Evolutionary conservation across 306 rosid genomes (phyloP).

Genomic region (Heteromeles arbutifolia): DNA sequence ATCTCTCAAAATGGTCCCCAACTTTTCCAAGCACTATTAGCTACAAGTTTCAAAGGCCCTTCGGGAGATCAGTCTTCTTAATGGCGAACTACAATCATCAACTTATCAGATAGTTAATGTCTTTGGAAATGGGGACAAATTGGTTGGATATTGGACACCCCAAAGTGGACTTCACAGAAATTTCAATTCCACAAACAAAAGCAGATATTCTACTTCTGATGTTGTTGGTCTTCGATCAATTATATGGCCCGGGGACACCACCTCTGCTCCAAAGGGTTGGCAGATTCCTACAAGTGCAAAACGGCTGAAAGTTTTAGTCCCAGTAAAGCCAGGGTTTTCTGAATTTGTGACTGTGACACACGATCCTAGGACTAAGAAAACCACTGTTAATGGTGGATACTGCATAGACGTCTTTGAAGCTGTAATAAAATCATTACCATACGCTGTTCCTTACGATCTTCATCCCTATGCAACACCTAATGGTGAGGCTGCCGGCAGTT

Average conservation of each 20-base stretch:
- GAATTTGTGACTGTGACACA: constrained; percentile 1
- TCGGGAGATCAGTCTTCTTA: constrained; percentile 5
- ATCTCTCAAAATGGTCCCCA: constrained; percentile 30
- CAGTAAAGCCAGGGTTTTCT: not conserved
- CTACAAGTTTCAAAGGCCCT: constrained; percentile 5
- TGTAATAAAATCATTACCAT: constrained; percentile 6
- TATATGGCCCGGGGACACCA: constrained; percentile 35
- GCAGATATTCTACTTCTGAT: not conserved
- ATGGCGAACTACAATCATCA: constrained; percentile 16
- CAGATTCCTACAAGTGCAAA: constrained; percentile 5
- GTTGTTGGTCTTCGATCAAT: constrained; percentile 2
- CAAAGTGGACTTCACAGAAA: constrained; percentile 26
- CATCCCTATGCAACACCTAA: constrained; percentile 1
- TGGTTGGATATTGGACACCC: constrained; percentile 45
- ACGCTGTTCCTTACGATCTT: not conserved
- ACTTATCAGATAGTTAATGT: constrained; percentile 32
- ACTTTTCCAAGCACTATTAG: constrained; percentile 22
- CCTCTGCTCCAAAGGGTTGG: constrained; percentile 25
- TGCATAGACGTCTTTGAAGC: constrained; percentile 22
- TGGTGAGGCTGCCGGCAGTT: not conserved
- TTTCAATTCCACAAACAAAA: not conserved
- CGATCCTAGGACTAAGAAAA: not conserved
- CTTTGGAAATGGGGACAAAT: constrained; percentile 27
- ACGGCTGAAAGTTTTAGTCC: constrained; percentile 18
- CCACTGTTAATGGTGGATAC: not conserved